phyloP scores from a whole-genome alignment of 768 basidiomycete genomes.

The Termitomyces sp. region DNA sequence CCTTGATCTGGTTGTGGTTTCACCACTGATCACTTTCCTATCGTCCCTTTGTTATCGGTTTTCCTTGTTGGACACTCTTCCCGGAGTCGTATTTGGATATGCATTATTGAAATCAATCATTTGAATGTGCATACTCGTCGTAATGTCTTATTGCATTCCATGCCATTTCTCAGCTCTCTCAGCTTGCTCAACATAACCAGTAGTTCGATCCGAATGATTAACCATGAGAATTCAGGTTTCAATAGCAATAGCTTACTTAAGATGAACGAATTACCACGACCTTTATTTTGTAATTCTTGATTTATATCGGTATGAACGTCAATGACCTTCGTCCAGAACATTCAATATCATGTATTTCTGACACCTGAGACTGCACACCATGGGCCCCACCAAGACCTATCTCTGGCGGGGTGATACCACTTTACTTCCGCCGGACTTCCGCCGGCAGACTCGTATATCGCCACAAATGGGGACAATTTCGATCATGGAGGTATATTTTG shows the following conservation, averaged over 20 bases:
- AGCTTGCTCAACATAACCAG: neutral
- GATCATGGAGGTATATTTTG: neutral
- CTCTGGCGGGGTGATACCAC: neutral
- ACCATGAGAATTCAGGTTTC: neutral
- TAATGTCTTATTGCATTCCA: neutral
- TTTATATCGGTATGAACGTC: neutral
- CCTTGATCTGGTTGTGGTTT: neutral
- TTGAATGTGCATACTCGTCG: no score
- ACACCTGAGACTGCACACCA: neutral
- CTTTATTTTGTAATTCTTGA: neutral
- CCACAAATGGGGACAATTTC: neutral
- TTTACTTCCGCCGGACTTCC: neutral
- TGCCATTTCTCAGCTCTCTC: neutral
- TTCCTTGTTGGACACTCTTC: neutral
- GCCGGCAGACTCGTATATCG: neutral
- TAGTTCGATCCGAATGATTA: neutral
- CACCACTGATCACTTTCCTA: neutral
- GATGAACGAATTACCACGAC: neutral
- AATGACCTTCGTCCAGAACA: neutral
- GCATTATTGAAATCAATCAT: neutral
- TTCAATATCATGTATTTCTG: neutral
- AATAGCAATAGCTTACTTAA: no score
- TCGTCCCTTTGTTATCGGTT: neutral
- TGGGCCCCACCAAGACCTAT: neutral
- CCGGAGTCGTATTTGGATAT: no score